Evolutionary conservation across 371 early-diverging fungal species (phyloP).

Genomic region (Sporodiniella umbellata): DNA sequence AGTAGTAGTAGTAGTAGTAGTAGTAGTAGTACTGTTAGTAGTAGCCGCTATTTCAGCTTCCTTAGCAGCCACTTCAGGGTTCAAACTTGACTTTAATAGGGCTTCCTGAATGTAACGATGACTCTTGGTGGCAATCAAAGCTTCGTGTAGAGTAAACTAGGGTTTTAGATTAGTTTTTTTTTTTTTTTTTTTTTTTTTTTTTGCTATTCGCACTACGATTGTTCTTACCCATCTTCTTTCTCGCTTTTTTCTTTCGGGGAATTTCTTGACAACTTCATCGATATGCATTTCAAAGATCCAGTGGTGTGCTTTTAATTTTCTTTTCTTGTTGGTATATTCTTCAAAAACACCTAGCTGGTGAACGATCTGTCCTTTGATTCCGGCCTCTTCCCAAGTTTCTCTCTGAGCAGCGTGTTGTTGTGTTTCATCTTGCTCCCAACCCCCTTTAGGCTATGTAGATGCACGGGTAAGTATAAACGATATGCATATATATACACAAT

Average conservation of each 20-base stretch:
- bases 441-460: constrained; percentile 43
- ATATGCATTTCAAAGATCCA: constrained; percentile 51
- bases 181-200: not conserved
- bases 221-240: constrained; percentile 53
- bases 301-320: constrained; percentile 38
- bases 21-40: too few relatives aligned
- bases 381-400: constrained; percentile 62
- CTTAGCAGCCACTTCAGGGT: too few relatives aligned
- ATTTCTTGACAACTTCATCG: constrained; percentile 15
- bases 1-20: too few relatives aligned
- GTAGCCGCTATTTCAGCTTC: too few relatives aligned
- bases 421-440: constrained; percentile 59
- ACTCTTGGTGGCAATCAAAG: constrained; percentile 12
- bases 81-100: constrained; percentile 14
- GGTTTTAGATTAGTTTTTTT: not conserved
- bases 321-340: constrained; percentile 31
- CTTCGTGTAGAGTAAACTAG: constrained; percentile 19
- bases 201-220: too few relatives aligned
- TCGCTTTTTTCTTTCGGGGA: constrained; percentile 54
- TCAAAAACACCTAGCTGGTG: constrained; percentile 43
- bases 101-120: constrained; percentile 25
- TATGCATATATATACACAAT: too few relatives aligned
- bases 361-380: constrained; percentile 48
- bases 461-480: too few relatives aligned
- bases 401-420: constrained; percentile 51